Evolutionary conservation across 139 green algal genomes (phyloP).

Genomic region (Eudorina sp.): DNA sequence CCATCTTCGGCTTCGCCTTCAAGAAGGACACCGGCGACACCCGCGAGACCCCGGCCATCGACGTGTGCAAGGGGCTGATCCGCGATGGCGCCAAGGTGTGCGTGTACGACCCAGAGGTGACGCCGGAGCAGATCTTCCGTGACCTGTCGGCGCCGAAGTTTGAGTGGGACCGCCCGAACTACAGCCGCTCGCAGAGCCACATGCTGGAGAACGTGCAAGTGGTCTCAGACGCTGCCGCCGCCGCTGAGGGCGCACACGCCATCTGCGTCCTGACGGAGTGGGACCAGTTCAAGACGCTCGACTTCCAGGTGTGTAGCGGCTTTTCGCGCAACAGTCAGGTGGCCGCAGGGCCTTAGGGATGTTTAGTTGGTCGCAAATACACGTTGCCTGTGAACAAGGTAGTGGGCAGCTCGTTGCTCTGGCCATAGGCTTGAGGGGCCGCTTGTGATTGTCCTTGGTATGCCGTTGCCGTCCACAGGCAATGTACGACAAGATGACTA

Average conservation of each 20-base stretch:
- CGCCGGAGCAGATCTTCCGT: conserved; percentile 83
- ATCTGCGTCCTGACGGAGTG: conserved; percentile 98
- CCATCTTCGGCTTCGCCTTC: conserved; percentile 99
- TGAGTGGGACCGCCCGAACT: conserved; percentile 93
- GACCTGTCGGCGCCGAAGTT: conserved; percentile 92
- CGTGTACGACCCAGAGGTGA: conserved; percentile 96
- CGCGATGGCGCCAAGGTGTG: conserved; percentile 74
- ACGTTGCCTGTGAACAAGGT: too few species aligned
- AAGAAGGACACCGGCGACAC: conserved; percentile 99
- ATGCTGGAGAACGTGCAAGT: conserved; percentile 71
- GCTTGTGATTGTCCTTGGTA: too few species aligned
- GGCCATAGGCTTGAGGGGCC: too few species aligned
- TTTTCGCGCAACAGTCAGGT: too few species aligned
- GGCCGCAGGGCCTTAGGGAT: too few species aligned
- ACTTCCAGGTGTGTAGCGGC: conserved; percentile 73
- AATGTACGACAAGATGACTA: conserved; percentile 93
- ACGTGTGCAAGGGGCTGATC: conserved; percentile 94
- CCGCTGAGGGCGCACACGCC: conserved; percentile 84
- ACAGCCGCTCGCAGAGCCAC: conserved; percentile 60
- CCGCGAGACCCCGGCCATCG: conserved; percentile 98
- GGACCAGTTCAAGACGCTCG: conserved; percentile 97
- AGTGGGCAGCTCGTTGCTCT: too few species aligned
- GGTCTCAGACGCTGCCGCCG: conserved; percentile 72
- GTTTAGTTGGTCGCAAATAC: too few species aligned
- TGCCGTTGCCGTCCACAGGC: too few species aligned